Conservation (phyloP, 2,329 filamentous ascomycete species). For the Zopfia rhizophila region DNA sequence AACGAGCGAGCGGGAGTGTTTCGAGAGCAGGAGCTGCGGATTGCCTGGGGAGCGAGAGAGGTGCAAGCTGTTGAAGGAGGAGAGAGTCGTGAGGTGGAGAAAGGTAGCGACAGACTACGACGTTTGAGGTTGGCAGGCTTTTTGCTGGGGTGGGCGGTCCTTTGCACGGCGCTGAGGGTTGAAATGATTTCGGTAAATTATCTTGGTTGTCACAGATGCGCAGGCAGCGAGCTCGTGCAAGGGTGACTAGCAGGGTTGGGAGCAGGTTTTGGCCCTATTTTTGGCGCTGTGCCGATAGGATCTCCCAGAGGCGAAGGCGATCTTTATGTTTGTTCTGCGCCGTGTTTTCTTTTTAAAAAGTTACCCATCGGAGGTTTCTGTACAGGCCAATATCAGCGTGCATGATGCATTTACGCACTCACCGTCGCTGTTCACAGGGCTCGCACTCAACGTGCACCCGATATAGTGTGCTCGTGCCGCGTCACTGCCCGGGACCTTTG, state of each 20-base stretch:
- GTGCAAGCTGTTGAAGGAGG: background rate
- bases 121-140: background rate
- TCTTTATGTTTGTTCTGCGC: background rate
- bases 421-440: too few relatives aligned
- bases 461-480: too few relatives aligned
- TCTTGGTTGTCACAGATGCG: constrained; percentile 19
- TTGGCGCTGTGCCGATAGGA: constrained; percentile 4
- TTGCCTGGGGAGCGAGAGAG: constrained; percentile 3
- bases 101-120: constrained; percentile 18
- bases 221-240: constrained; percentile 5
- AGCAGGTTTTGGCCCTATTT: constrained; percentile 15
- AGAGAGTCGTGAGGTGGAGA: constrained; percentile 5
- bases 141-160: background rate
- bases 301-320: constrained; percentile 6
- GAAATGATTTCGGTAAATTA: constrained; percentile 34
- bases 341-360: background rate
- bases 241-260: constrained; percentile 14
- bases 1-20: constrained; percentile 6
- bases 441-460: too few relatives aligned
- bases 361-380: background rate
- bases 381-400: too few relatives aligned
- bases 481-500: too few relatives aligned
- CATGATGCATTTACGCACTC: too few relatives aligned
- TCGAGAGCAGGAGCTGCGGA: constrained; percentile 9
- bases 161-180: constrained; percentile 15